Conservation (phyloP, 257 asterid genomes). For the Fraxinus anomala region DNA sequence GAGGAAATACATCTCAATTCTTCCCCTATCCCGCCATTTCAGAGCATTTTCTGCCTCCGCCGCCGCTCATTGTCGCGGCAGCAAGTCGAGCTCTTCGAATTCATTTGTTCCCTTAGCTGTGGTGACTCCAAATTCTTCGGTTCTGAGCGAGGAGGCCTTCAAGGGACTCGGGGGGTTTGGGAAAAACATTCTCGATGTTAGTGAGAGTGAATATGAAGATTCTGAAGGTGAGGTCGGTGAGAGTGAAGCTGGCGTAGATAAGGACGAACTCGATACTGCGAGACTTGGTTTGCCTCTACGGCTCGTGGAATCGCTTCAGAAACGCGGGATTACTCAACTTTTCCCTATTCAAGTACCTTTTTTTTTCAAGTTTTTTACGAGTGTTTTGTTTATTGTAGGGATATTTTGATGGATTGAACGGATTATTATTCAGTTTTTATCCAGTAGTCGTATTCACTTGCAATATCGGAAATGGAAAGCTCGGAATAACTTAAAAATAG, state of each 20-base stretch:
- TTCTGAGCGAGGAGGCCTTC: slow-evolving; percentile 52
- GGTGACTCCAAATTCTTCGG: slow-evolving; percentile 46
- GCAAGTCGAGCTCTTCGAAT: slow-evolving; percentile 17
- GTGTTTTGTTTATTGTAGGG: neutral
- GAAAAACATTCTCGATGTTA: slow-evolving; percentile 42
- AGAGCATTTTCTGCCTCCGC: slow-evolving; percentile 33
- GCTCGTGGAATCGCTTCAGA: slow-evolving; percentile 69
- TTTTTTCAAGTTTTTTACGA: neutral
- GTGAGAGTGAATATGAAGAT: slow-evolving; percentile 47
- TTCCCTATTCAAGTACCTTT: slow-evolving; percentile 76
- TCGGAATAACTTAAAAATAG: neutral
- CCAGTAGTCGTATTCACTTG: neutral
- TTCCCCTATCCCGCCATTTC: slow-evolving; percentile 51
- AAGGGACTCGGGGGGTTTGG: slow-evolving; percentile 73
- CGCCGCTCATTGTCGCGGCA: slow-evolving; percentile 15
- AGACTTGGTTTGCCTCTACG: slow-evolving; percentile 77
- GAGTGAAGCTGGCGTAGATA: slow-evolving; percentile 26
- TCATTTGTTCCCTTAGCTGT: slow-evolving; percentile 50
- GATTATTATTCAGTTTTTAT: neutral
- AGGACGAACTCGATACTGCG: slow-evolving; percentile 59
- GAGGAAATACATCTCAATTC: slow-evolving; percentile 39
- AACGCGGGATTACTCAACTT: slow-evolving; percentile 77
- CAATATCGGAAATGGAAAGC: neutral
- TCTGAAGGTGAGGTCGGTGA: slow-evolving; percentile 39
- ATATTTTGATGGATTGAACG: neutral